Conservation (phyloP, 345 rosid genomes). For the Geranium rotundifolium region DNA sequence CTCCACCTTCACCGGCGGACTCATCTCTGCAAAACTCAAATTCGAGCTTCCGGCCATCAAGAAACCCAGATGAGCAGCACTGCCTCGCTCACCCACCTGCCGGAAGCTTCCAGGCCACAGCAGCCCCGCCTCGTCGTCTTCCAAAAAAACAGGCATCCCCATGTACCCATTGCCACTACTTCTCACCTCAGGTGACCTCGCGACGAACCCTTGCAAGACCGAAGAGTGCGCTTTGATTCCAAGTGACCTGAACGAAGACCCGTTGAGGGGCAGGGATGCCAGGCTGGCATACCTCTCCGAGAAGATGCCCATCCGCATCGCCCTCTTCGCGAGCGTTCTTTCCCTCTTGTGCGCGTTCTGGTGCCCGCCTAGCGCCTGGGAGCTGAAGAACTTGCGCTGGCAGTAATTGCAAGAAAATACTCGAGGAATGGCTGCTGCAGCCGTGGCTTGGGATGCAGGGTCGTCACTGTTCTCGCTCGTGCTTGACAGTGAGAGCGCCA, state of each 20-base stretch:
- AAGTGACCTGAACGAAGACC: conserved; percentile 38
- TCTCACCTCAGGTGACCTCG: conserved; percentile 30
- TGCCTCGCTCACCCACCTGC: conserved; percentile 21
- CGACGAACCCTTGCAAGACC: conserved; percentile 20
- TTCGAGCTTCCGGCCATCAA: conserved; percentile 20
- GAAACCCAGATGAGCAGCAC: conserved; percentile 17
- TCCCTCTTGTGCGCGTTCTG: conserved; percentile 85
- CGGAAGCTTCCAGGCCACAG: conserved; percentile 76
- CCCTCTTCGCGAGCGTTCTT: conserved; percentile 61
- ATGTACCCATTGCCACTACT: conserved; percentile 26
- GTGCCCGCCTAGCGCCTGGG: conserved; percentile 88
- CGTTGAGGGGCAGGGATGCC: conserved; percentile 53
- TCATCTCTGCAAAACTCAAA: conserved; percentile 24
- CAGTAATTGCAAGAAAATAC: conserved; percentile 83
- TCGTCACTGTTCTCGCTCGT: conserved; percentile 52
- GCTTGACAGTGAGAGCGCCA: conserved; percentile 41
- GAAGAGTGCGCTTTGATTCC: conserved; percentile 61
- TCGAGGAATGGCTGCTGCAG: conserved; percentile 21
- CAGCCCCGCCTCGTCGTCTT: conserved; percentile 49
- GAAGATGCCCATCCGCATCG: conserved; percentile 61
- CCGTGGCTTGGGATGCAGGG: conserved; percentile 18
- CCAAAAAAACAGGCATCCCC: conserved; percentile 35
- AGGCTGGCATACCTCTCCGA: conserved; percentile 37
- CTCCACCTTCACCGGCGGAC: conserved; percentile 23
- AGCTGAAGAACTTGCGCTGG: conserved; percentile 61